Evolutionary conservation across 495 filamentous ascomycete genomes (phyloP).

Genomic region (Hapsidospora chrysogenum): DNA sequence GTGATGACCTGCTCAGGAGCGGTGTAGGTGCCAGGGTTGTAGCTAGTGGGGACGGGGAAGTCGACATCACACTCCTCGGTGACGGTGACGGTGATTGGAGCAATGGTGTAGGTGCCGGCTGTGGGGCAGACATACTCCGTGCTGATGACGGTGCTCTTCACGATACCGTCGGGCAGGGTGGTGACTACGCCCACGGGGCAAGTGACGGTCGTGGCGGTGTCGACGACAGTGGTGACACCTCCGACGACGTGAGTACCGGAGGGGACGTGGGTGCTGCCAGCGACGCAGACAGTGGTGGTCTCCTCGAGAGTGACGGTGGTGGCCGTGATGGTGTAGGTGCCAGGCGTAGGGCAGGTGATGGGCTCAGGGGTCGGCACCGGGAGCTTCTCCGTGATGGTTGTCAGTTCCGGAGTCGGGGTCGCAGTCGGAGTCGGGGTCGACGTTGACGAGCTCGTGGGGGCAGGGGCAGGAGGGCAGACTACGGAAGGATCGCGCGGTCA

Average conservation of each 20-base stretch:
- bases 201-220: slow-evolving; percentile 49
- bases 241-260: slow-evolving; percentile 56
- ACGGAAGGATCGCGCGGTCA: no score
- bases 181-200: slow-evolving; percentile 58
- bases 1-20: slow-evolving; percentile 49
- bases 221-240: slow-evolving; percentile 61
- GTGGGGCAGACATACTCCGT: slow-evolving; percentile 66
- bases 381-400: slow-evolving; percentile 23
- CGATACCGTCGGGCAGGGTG: slow-evolving; percentile 39
- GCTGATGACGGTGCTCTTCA: slow-evolving; percentile 52
- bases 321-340: slow-evolving; percentile 66
- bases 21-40: slow-evolving; percentile 58
- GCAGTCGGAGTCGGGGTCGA: not conserved
- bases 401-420: slow-evolving; percentile 9
- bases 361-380: slow-evolving; percentile 40
- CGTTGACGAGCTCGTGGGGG: not conserved
- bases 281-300: slow-evolving; percentile 48
- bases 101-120: slow-evolving; percentile 69
- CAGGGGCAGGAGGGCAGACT: not conserved
- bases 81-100: slow-evolving; percentile 46
- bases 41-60: slow-evolving; percentile 48
- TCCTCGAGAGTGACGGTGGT: slow-evolving; percentile 52
- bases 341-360: slow-evolving; percentile 52
- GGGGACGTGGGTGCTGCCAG: slow-evolving; percentile 43
- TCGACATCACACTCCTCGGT: slow-evolving; percentile 36